Evolutionary conservation across 2,329 filamentous ascomycete species (phyloP).

Genomic region (Penicillium sp.): DNA sequence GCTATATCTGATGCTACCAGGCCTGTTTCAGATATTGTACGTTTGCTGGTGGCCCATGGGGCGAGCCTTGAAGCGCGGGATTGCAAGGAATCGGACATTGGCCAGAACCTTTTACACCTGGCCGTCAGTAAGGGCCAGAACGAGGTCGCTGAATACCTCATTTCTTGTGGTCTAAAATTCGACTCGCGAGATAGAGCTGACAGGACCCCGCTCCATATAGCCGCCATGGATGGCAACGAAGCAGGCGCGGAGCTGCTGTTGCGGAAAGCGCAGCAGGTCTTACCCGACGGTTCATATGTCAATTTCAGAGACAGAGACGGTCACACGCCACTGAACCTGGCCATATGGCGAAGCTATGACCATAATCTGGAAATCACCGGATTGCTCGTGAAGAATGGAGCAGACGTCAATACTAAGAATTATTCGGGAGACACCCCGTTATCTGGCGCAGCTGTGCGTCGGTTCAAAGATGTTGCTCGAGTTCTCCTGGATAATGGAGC

Average conservation of each 20-base stretch:
- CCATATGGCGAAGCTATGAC: no score
- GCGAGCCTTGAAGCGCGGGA: constrained; percentile 1
- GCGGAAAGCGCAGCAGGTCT: no score
- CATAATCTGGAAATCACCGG: not conserved
- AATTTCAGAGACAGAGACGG: no score
- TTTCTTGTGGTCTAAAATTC: no score
- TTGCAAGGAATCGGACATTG: not conserved
- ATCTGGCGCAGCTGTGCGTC: not conserved
- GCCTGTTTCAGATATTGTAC: not conserved
- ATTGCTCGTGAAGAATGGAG: not conserved
- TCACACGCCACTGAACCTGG: no score
- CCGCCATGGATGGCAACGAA: no score
- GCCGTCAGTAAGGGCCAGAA: constrained; percentile 1
- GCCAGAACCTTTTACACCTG: constrained; percentile 3
- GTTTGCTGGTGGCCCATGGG: constrained; percentile 5
- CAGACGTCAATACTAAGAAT: not conserved
- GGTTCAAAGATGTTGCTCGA: not conserved
- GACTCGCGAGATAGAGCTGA: no score
- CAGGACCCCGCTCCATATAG: no score
- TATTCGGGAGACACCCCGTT: not conserved
- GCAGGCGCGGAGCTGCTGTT: no score
- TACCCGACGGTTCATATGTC: no score
- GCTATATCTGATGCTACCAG: constrained; percentile 7
- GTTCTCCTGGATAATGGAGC: not conserved
- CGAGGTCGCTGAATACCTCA: no score